A percentile compares a stretch with the other conserved stretches of the same genome.
phyloP scores from a whole-genome alignment of 805 yeast genomes.

The Wickerhamiella azymoides region DNA sequence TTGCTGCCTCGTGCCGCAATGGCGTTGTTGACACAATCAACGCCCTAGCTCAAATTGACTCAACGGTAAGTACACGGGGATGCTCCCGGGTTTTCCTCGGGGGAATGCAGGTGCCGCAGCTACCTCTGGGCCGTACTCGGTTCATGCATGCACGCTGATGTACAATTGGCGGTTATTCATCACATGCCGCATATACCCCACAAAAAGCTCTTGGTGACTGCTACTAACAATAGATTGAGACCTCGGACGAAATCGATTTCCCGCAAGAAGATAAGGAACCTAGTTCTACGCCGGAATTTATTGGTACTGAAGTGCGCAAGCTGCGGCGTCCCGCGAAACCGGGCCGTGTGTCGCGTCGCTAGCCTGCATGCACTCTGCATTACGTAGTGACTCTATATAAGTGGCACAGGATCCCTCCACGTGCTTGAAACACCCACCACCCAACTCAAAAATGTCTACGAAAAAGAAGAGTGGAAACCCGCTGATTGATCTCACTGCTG shows the following conservation, averaged over 20 bases:
- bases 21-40: conserved; percentile 22
- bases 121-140: no score
- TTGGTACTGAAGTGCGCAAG: conserved; percentile 3
- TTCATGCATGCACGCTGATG: not conserved
- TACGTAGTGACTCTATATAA: conserved; percentile 5
- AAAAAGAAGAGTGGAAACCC: conserved; percentile 20
- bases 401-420: not conserved
- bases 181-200: conserved; percentile 9
- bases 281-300: not conserved
- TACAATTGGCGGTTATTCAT: not conserved
- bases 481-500: conserved; percentile 43
- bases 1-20: conserved; percentile 64
- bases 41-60: conserved; percentile 10
- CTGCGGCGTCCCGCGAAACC: conserved; percentile 18
- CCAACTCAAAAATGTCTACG: conserved; percentile 6
- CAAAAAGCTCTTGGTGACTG: not conserved
- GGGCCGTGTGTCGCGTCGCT: conserved; percentile 14
- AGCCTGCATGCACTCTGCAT: conserved; percentile 6
- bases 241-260: conserved; percentile 8
- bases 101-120: no score
- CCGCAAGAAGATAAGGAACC: not conserved
- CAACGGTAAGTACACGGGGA: conserved; percentile 13
- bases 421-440: not conserved
- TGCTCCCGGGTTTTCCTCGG: not conserved
- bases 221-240: conserved; percentile 10